These are phyloP conservation scores for Nigrospora sphaerica DNA, from an alignment of 2,329 filamentous ascomycete genomes.

Conservation along the genomic window DNA sequence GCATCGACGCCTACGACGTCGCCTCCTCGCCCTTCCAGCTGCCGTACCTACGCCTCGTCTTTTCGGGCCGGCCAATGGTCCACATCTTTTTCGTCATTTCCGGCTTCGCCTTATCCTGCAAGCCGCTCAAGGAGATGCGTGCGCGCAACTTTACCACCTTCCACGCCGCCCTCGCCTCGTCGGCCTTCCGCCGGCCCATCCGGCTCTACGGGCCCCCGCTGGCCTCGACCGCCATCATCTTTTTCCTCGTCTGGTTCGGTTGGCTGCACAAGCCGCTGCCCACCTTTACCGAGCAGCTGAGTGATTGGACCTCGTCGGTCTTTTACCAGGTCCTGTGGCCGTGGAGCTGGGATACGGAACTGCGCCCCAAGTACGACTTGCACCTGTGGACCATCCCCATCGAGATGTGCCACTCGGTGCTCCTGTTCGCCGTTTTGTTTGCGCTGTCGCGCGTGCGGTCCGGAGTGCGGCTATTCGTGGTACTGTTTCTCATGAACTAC, in stretches of 20 bases:
- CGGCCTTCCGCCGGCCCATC: slow-evolving; percentile 37
- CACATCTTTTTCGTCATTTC: slow-evolving; percentile 46
- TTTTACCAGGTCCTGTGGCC: slow-evolving; percentile 16
- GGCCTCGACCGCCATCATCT: slow-evolving; percentile 31
- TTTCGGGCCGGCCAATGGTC: slow-evolving; percentile 47
- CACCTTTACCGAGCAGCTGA: slow-evolving; percentile 15
- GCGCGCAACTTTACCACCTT: slow-evolving; percentile 27
- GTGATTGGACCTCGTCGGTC: slow-evolving; percentile 16
- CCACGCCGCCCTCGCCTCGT: slow-evolving; percentile 33
- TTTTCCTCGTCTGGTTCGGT: slow-evolving; percentile 24
- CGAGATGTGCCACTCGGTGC: slow-evolving; percentile 37
- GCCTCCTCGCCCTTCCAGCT: slow-evolving; percentile 33
- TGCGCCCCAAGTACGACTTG: slow-evolving; percentile 26
- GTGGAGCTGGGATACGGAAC: slow-evolving; percentile 21
- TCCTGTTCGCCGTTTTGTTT: slow-evolving; percentile 33
- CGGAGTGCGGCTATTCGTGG: slow-evolving; percentile 24
- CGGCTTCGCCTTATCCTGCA: slow-evolving; percentile 38
- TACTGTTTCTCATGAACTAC: slow-evolving; percentile 26
- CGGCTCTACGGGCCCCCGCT: slow-evolving; percentile 38
- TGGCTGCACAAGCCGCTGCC: slow-evolving; percentile 17
- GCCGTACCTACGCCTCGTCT: slow-evolving; percentile 47
- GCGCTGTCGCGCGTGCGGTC: slow-evolving; percentile 24
- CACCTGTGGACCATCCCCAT: slow-evolving; percentile 43
- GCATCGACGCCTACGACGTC: slow-evolving; percentile 22
- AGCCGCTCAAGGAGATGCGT: slow-evolving; percentile 33